These are phyloP conservation scores for Ogataea thermomethanolica DNA, from an alignment of 805 yeast genomes.

Conservation along the genomic window DNA sequence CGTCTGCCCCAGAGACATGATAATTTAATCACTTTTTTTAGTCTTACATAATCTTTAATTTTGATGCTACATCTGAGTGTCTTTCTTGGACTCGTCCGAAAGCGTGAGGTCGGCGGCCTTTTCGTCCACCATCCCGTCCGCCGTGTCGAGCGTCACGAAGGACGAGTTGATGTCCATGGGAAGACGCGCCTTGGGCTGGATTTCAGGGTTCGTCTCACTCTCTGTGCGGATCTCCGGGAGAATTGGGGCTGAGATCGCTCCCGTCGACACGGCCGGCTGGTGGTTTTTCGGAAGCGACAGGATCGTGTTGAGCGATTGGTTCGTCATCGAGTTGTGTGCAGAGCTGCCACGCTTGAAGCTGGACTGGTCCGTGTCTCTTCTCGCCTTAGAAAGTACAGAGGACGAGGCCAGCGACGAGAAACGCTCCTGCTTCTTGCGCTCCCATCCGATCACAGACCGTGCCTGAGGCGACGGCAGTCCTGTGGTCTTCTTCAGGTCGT, in stretches of 20 bases:
- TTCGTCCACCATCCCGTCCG: conserved; percentile 19
- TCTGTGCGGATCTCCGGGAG: no score
- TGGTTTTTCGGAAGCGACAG: conserved; percentile 20
- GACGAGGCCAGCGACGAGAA: conserved; percentile 26
- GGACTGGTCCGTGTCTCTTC: conserved; percentile 19
- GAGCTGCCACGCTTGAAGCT: conserved; percentile 16
- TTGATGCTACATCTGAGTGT: conserved; percentile 21
- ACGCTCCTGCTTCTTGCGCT: conserved; percentile 28
- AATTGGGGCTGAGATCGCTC: background rate
- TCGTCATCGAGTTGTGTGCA: conserved; percentile 17
- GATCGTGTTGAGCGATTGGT: conserved; percentile 24
- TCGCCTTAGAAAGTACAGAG: conserved; percentile 19
- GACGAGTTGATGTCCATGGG: conserved; percentile 13
- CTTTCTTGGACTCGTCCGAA: conserved; percentile 23
- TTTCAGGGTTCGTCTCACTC: conserved; percentile 1
- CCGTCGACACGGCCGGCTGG: background rate
- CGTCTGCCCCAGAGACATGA: background rate
- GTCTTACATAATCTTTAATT: conserved; percentile 1
- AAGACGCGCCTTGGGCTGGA: conserved; percentile 1
- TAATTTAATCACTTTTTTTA: background rate
- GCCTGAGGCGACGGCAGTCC: conserved; percentile 56
- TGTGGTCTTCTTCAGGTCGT: conserved; percentile 68
- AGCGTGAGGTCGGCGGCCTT: conserved; percentile 25
- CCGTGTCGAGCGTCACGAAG: conserved; percentile 18
- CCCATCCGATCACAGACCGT: conserved; percentile 46